A percentile compares a stretch with the other conserved stretches of the same genome.
phyloP scores from a whole-genome alignment of 495 filamentous ascomycete species.

The Chaetomium fimeti region DNA sequence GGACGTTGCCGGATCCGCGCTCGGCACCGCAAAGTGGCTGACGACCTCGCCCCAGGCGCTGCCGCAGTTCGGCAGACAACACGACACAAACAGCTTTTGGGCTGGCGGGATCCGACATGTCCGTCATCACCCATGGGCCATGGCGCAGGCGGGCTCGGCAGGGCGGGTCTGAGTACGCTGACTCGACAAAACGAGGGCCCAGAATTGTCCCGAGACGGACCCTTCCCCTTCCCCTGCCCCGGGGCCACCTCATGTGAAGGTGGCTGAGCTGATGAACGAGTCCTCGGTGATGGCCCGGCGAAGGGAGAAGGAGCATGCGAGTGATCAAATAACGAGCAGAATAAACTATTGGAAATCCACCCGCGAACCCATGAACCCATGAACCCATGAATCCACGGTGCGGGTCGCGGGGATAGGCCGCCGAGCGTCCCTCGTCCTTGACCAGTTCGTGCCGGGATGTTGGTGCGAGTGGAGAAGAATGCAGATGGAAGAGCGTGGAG shows the following conservation, averaged over 20 bases:
- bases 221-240: neutral
- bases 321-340: constrained; percentile 3
- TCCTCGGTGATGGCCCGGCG: neutral
- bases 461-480: constrained; percentile 6
- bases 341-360: constrained; percentile 8
- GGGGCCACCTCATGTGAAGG: neutral
- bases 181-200: constrained; percentile 11
- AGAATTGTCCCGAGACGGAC: constrained; percentile 14
- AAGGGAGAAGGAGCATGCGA: constrained; percentile 2
- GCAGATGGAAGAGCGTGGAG: neutral
- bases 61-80: constrained; percentile 2
- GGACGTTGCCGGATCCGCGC: neutral
- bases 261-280: no score
- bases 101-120: constrained; percentile 16
- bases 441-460: neutral
- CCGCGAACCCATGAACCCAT: neutral
- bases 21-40: neutral
- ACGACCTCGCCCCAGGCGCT: neutral
- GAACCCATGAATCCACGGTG: neutral
- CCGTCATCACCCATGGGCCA: constrained; percentile 20
- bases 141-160: neutral
- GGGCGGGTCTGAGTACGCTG: constrained; percentile 18
- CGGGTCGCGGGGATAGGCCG: constrained; percentile 7
- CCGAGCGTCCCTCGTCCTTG: neutral
- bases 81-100: neutral